These are phyloP conservation scores for Penicillium griseofulvum DNA, from an alignment of 2,329 filamentous ascomycete genomes.

Conservation along the genomic window DNA sequence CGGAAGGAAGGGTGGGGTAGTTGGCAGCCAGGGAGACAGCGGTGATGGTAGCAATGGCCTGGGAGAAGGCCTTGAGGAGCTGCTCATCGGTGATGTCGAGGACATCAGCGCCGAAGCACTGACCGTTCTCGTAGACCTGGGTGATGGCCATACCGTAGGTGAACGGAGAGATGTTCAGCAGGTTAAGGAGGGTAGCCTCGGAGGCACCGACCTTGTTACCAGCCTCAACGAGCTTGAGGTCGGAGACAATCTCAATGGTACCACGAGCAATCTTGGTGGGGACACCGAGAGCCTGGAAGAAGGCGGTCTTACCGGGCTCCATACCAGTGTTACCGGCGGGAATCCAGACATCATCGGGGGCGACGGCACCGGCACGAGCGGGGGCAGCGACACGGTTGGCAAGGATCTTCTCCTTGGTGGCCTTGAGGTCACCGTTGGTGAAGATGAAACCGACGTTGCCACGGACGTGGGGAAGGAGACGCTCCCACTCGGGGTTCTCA, in stretches of 20 bases:
- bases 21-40: conserved; percentile 85
- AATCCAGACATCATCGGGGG: conserved; percentile 88
- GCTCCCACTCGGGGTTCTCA: conserved; percentile 96
- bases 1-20: conserved; percentile 93
- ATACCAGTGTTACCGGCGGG: conserved; percentile 99
- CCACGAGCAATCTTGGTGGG: conserved; percentile 99
- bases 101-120: conserved; percentile 80
- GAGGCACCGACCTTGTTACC: conserved; percentile 94
- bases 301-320: conserved; percentile 99
- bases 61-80: conserved; percentile 78
- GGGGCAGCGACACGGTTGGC: conserved; percentile 96
- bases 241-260: conserved; percentile 99
- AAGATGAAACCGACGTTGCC: conserved; percentile 99
- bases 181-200: conserved; percentile 97
- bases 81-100: conserved; percentile 94
- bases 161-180: conserved; percentile 99
- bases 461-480: conserved; percentile 90
- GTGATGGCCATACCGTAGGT: conserved; percentile 96
- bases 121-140: conserved; percentile 97
- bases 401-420: conserved; percentile 88
- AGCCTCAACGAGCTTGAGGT: conserved; percentile 96
- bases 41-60: conserved; percentile 82
- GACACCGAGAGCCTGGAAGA: conserved; percentile 99
- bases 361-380: conserved; percentile 95
- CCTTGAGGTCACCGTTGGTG: conserved; percentile 95